Conservation (phyloP, 345 rosid species). For the Bruguiera parviflora region DNA sequence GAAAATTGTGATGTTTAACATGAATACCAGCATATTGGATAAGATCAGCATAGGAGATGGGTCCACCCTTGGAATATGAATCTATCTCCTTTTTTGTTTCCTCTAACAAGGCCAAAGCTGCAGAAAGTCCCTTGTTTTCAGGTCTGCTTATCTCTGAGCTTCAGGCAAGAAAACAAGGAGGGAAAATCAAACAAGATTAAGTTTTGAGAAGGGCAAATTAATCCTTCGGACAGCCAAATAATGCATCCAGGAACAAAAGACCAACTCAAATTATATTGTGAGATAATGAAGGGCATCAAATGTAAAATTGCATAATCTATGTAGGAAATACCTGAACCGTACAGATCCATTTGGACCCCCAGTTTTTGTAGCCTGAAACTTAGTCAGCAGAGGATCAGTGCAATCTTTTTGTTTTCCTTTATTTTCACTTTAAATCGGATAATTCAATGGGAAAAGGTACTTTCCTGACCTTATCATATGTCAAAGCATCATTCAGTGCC, state of each 20-base stretch:
- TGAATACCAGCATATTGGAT: slow-evolving; percentile 64
- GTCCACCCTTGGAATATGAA: slow-evolving; percentile 84
- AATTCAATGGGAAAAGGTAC: neutral
- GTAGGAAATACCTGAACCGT: slow-evolving; percentile 64
- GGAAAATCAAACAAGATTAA: slow-evolving; percentile 6
- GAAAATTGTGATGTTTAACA: neutral
- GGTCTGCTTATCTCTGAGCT: slow-evolving; percentile 94
- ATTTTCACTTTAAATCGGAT: neutral
- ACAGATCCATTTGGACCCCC: slow-evolving; percentile 96
- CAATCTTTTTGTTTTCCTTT: neutral
- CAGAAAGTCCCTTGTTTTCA: slow-evolving; percentile 74
- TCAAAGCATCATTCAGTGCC: slow-evolving; percentile 77
- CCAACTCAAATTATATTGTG: neutral
- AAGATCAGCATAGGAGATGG: slow-evolving; percentile 81
- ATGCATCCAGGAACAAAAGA: neutral
- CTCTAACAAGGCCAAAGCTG: slow-evolving; percentile 55
- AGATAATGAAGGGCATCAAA: neutral
- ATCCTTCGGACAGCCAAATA: neutral
- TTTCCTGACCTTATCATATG: slow-evolving; percentile 82
- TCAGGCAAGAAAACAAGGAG: slow-evolving; percentile 37
- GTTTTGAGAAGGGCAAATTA: slow-evolving; percentile 2
- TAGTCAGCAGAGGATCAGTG: slow-evolving; percentile 26
- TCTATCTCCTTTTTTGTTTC: slow-evolving; percentile 74
- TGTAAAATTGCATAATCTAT: neutral
- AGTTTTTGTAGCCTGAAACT: slow-evolving; percentile 75